A percentile compares a stretch with the other conserved stretches of the same genome.
These are phyloP conservation scores for Penicillium italicum DNA, from an alignment of 2,329 filamentous ascomycete genomes.

Conservation along the genomic window DNA sequence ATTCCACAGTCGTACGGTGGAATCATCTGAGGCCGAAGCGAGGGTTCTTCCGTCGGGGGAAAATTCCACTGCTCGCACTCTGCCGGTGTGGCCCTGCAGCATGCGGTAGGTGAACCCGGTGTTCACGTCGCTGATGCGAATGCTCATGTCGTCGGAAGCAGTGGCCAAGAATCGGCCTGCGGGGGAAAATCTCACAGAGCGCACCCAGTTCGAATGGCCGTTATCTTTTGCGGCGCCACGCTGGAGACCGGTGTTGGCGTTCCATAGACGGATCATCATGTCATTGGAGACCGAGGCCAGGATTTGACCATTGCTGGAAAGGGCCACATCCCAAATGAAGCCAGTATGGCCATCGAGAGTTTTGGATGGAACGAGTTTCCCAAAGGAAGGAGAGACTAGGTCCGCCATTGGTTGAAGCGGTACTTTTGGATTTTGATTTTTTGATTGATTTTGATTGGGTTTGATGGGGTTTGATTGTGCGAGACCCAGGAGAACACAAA, in stretches of 20 bases:
- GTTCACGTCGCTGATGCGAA: slow-evolving; percentile 10
- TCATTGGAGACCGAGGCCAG: slow-evolving; percentile 10
- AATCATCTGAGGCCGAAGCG: slow-evolving; percentile 10
- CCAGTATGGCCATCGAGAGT: slow-evolving; percentile 9
- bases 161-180: slow-evolving; percentile 5
- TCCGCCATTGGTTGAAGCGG: not conserved
- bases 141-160: slow-evolving; percentile 9
- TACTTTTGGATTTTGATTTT: not conserved
- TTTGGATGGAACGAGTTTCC: not conserved
- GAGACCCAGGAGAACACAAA: not conserved
- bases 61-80: slow-evolving; percentile 8
- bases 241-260: slow-evolving; percentile 9
- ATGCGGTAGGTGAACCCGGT: slow-evolving; percentile 11
- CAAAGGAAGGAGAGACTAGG: not conserved
- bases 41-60: slow-evolving; percentile 5
- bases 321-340: slow-evolving; percentile 7
- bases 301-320: slow-evolving; percentile 5
- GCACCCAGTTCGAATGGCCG: slow-evolving; percentile 8
- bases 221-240: slow-evolving; percentile 7
- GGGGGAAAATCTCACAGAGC: slow-evolving; percentile 8
- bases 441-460: too few relatives aligned
- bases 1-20: slow-evolving; percentile 7
- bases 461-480: not conserved
- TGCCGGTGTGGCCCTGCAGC: slow-evolving; percentile 7
- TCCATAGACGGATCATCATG: slow-evolving; percentile 11